Conservation (phyloP, 768 basidiomycete species). For the Leccinum boreale region DNA sequence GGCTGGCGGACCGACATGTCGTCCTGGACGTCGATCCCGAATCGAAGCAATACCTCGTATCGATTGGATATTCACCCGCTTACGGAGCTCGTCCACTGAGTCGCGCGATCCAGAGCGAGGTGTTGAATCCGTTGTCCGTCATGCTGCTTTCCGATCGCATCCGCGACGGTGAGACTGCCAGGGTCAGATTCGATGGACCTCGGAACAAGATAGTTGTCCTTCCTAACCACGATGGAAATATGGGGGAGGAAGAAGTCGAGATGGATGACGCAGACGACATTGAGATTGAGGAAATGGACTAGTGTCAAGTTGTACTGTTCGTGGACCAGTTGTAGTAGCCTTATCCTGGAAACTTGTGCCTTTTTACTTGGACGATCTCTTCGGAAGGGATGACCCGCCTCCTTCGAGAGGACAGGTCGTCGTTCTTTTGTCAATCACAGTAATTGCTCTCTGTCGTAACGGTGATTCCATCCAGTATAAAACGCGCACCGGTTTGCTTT, state of each 20-base stretch:
- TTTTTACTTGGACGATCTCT: too few species aligned
- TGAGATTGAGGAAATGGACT: slow-evolving; percentile 23
- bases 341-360: too few species aligned
- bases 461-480: too few species aligned
- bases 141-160: slow-evolving; percentile 82
- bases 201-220: slow-evolving; percentile 74
- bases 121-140: slow-evolving; percentile 87
- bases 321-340: neutral
- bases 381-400: too few species aligned
- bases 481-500: too few species aligned
- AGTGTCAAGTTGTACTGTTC: neutral
- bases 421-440: too few species aligned
- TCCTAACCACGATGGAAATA: slow-evolving; percentile 74
- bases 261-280: slow-evolving; percentile 60
- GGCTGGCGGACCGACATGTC: slow-evolving; percentile 80
- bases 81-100: slow-evolving; percentile 95
- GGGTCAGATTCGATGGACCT: slow-evolving; percentile 75
- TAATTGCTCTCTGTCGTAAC: too few species aligned
- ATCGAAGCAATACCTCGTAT: slow-evolving; percentile 72
- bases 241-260: slow-evolving; percentile 44
- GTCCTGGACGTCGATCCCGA: slow-evolving; percentile 70
- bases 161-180: slow-evolving; percentile 75
- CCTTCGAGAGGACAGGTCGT: too few species aligned
- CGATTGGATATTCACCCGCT: slow-evolving; percentile 71
- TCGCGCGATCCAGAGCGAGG: slow-evolving; percentile 85